Percentiles rank a stretch among this genome's conserved stretches.
These are phyloP conservation scores for Wickerhamomyces bisporus DNA, from an alignment of 805 yeast genomes.

Conservation along the genomic window DNA sequence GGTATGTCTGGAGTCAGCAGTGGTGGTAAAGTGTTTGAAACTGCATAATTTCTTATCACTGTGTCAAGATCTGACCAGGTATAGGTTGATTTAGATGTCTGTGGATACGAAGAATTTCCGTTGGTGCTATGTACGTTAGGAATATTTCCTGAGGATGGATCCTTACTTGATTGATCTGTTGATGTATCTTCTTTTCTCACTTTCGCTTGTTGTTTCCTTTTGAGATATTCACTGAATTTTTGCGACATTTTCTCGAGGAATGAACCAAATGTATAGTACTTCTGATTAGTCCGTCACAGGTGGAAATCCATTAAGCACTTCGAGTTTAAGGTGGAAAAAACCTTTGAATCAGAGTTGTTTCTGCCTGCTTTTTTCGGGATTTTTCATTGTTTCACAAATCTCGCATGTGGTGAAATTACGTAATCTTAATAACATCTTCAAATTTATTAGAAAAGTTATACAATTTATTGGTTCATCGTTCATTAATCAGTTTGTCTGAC, in stretches of 20 bases:
- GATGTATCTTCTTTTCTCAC: not conserved
- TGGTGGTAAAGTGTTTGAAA: not conserved
- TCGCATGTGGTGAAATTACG: too few species aligned
- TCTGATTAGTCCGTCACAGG: not conserved
- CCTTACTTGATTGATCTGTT: too few species aligned
- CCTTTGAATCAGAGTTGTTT: too few species aligned
- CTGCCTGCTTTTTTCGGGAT: conserved; percentile 2
- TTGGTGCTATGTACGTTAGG: too few species aligned
- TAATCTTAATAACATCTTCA: too few species aligned
- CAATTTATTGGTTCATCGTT: too few species aligned
- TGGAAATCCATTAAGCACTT: not conserved
- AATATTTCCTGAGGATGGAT: too few species aligned
- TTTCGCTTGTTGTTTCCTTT: conserved; percentile 1
- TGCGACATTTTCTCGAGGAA: conserved; percentile 5
- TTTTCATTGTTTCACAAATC: not conserved
- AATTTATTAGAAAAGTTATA: too few species aligned
- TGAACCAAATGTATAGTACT: too few species aligned
- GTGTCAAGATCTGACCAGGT: conserved; percentile 3
- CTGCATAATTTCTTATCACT: not conserved
- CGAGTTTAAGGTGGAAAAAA: too few species aligned
- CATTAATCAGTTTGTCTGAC: conserved; percentile 1
- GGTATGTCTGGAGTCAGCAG: not conserved
- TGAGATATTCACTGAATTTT: conserved; percentile 7
- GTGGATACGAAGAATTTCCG: too few species aligned
- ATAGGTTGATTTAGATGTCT: not conserved